Percentiles rank a stretch among this genome's conserved stretches.
Evolutionary conservation across 768 basidiomycete species (phyloP).

Genomic region (Leccinum subtestaceum): DNA sequence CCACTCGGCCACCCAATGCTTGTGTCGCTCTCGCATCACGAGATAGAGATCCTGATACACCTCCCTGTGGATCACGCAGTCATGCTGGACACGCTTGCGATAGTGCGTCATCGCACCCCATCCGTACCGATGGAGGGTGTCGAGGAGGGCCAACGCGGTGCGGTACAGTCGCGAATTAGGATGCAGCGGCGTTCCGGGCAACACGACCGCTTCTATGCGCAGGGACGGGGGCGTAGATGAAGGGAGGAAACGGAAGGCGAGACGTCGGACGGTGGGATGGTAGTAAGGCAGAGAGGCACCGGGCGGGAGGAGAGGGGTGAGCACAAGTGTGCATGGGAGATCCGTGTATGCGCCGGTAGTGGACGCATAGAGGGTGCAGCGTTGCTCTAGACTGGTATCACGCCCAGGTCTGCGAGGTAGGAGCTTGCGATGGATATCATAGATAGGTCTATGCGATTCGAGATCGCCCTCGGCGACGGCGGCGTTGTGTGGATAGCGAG

Average conservation of each 20-base stretch:
- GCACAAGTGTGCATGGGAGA: conserved; percentile 42
- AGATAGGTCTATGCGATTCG: conserved; percentile 39
- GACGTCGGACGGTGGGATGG: conserved; percentile 76
- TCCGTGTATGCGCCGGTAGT: conserved; percentile 19
- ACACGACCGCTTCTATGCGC: conserved; percentile 23
- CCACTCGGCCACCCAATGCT: conserved; percentile 73
- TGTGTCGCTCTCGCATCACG: conserved; percentile 80
- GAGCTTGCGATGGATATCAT: conserved; percentile 62
- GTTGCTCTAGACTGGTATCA: conserved; percentile 72
- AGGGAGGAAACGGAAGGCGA: conserved; percentile 76
- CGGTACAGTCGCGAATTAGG: conserved; percentile 68
- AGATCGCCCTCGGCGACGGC: conserved; percentile 20
- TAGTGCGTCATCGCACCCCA: conserved; percentile 82
- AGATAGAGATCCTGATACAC: conserved; percentile 90
- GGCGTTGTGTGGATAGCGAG: conserved; percentile 34
- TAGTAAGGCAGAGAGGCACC: conserved; percentile 75
- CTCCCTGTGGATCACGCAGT: conserved; percentile 72
- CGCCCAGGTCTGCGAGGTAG: conserved; percentile 78
- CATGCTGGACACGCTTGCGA: conserved; percentile 83
- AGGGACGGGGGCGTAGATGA: conserved; percentile 21
- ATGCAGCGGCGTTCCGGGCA: conserved; percentile 49
- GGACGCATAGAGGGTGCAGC: conserved; percentile 67
- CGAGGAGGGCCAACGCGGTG: conserved; percentile 77
- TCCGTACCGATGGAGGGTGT: conserved; percentile 84
- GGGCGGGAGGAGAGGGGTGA: conserved; percentile 54